A percentile compares a stretch with the other conserved stretches of the same genome.
Conservation (phyloP, 2,329 filamentous ascomycete species). For the Akanthomyces uredinophilus region DNA sequence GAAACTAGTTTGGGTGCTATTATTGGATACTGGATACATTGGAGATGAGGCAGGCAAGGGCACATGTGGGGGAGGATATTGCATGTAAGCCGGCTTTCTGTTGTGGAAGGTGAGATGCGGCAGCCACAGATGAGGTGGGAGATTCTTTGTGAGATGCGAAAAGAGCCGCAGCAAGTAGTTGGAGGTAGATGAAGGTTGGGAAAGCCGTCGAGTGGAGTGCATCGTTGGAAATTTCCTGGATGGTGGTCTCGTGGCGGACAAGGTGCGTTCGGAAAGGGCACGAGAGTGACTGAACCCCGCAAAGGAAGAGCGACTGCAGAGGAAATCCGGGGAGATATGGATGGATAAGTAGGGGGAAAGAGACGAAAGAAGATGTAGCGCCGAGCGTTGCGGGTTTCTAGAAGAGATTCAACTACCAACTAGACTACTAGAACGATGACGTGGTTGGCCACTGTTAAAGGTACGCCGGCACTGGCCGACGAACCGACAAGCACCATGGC, state of each 20-base stretch:
- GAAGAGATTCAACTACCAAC: background rate
- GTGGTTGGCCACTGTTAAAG: background rate
- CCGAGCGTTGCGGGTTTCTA: background rate
- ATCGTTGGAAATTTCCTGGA: no score
- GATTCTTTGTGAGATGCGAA: no score
- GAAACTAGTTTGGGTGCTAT: background rate
- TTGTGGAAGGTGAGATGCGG: background rate
- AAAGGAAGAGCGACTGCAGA: background rate
- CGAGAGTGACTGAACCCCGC: background rate
- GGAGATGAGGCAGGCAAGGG: no score
- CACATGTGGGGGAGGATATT: no score
- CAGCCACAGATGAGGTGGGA: background rate
- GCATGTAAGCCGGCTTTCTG: no score
- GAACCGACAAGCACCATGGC: background rate
- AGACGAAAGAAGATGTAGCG: background rate
- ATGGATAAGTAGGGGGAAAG: background rate
- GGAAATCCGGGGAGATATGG: background rate
- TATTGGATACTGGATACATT: background rate
- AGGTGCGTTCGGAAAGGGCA: background rate
- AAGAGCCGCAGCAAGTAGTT: background rate
- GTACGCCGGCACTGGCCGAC: background rate
- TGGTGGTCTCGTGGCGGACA: background rate
- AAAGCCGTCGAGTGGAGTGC: no score
- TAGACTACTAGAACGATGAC: background rate
- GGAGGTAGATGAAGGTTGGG: no score